phyloP scores from a whole-genome alignment of 192 early-diverging fungal species.

The Lunasporangiospora selenospora region DNA sequence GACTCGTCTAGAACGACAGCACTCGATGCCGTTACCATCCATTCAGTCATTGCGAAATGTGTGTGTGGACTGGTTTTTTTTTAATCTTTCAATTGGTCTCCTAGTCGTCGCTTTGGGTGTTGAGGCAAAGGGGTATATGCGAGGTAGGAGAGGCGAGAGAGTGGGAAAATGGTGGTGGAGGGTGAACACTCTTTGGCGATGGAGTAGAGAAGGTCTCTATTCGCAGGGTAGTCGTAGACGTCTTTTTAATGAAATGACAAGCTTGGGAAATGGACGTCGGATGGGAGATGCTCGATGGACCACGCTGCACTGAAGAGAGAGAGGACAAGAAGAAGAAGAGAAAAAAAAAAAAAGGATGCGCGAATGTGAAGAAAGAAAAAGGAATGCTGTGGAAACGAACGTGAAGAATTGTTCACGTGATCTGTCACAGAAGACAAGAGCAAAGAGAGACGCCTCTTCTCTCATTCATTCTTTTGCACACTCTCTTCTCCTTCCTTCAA shows the following conservation, averaged over 20 bases:
- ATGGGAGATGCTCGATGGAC: no score
- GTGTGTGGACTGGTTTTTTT: neutral
- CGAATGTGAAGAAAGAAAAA: neutral
- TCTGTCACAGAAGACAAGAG: no score
- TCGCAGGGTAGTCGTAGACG: no score
- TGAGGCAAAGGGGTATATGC: neutral
- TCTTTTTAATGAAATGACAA: no score
- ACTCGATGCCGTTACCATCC: constrained; percentile 44
- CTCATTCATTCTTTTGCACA: neutral
- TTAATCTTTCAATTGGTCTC: no score
- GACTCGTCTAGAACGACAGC: constrained; percentile 48
- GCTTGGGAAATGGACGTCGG: no score
- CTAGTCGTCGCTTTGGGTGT: no score
- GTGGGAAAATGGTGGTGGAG: neutral
- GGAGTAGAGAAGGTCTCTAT: no score
- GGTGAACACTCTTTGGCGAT: neutral
- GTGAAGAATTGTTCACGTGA: neutral
- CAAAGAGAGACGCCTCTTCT: no score
- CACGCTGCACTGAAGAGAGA: no score
- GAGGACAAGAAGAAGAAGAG: constrained; percentile 1
- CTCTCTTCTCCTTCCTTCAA: neutral
- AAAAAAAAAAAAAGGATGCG: neutral
- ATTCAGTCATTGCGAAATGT: constrained; percentile 38
- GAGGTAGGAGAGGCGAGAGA: neutral
- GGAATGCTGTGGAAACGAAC: neutral